Conservation (phyloP, 1,139 yeast species). For the Yamadazyma membranifaciens region DNA sequence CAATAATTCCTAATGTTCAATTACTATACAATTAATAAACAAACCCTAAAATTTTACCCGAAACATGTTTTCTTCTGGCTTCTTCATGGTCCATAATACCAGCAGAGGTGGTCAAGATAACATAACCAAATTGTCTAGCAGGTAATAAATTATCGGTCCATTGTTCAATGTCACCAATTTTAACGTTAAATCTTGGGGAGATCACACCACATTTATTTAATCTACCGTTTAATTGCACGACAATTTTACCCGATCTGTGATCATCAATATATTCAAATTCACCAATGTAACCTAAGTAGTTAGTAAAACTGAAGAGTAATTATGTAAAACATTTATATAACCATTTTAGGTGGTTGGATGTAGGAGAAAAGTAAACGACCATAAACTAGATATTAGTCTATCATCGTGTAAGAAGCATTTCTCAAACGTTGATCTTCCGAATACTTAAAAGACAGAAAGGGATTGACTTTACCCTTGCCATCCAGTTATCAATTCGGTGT, state of each 20-base stretch:
- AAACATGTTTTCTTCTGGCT: constrained; percentile 99
- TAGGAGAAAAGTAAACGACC: constrained; percentile 76
- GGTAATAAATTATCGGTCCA: constrained; percentile 98
- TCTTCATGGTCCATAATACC: constrained; percentile 99
- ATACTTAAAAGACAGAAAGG: constrained; percentile 97
- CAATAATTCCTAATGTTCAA: too few relatives aligned
- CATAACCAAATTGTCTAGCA: constrained; percentile 98
- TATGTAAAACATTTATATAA: not conserved
- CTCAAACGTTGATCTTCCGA: constrained; percentile 75
- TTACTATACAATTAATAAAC: constrained; percentile 57
- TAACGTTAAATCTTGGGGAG: constrained; percentile 96
- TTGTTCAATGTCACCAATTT: constrained; percentile 90
- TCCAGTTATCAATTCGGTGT: constrained; percentile 96
- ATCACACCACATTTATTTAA: constrained; percentile 98
- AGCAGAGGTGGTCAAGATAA: constrained; percentile 96
- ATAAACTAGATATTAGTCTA: constrained; percentile 15
- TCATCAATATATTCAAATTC: constrained; percentile 98
- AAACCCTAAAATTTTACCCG: constrained; percentile 96
- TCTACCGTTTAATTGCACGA: constrained; percentile 96
- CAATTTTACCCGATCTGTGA: constrained; percentile 98
- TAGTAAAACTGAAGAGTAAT: constrained; percentile 7
- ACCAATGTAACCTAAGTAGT: constrained; percentile 67
- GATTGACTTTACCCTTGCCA: constrained; percentile 83
- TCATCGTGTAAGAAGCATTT: constrained; percentile 72
- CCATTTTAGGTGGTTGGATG: constrained; percentile 29